Evolutionary conservation across 352 stramenopile genomes (phyloP), one percentile per base, ranked within the genome.

Genomic region (Thraustochytrium sp.): DNA sequence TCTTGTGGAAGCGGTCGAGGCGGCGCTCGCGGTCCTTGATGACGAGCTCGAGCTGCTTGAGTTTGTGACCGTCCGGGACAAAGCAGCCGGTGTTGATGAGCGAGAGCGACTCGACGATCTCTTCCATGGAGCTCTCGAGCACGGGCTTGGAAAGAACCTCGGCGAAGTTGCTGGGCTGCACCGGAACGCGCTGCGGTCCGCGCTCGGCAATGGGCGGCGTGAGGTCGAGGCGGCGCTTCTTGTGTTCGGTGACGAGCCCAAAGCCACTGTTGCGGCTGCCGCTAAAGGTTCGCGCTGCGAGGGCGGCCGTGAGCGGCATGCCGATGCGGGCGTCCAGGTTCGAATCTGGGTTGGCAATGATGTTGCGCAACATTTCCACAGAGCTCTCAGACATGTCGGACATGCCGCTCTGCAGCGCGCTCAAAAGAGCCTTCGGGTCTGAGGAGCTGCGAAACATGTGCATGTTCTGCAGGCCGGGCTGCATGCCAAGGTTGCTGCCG

Each of bases 351-450:
- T 72, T 72, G 62, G 26, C 11, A 38, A 75, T 75, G 31, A 75
- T 75, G 26, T 16, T 55, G 1, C 65, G 48, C 46, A 80, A 38
- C 11, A 80, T 21, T 0, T 80, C 68, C 36, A 80, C 40, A 5
- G 68, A 80, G 68, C 34, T 80, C 21, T 80, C 68, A 21, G 68
- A 80, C 68, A 80, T 80, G n/a, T 80, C 68, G 0, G 68, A 80
- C 44, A 72, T 21, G 68, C 49, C 49, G n/a, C 68, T 80, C 11
- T 76, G 31, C 18, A 80, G 40, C 21, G 31, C 31, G 38, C 38
- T 44, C 5, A 80, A 23, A 21, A 80, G 48, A 8, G 42, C 26
- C 34, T 80, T 80, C 23, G 59, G 9, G 26, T 72, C 59, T 5
- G 59, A 72, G 9, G 59, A 31, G 59, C 59, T 72, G 26, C 59